phyloP scores from a whole-genome alignment of 345 rosid species.

The Durio zibethinus region DNA sequence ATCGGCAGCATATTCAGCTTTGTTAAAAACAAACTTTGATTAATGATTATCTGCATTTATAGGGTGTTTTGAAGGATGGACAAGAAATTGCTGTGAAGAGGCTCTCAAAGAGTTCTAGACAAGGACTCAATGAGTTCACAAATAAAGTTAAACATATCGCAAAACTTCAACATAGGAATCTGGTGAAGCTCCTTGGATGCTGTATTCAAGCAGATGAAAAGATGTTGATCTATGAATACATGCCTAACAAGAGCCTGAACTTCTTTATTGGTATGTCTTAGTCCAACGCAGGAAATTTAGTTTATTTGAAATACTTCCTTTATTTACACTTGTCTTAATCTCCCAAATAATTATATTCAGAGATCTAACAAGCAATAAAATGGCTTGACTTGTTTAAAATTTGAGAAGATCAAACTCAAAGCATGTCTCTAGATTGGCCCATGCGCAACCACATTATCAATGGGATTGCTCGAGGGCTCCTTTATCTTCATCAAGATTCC shows the following conservation, averaged over 20 bases:
- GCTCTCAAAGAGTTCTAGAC: slow-evolving; percentile 19
- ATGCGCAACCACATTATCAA: slow-evolving; percentile 66
- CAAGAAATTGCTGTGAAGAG: slow-evolving; percentile 21
- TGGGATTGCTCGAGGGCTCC: slow-evolving; percentile 31
- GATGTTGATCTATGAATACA: slow-evolving; percentile 34
- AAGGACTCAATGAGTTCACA: slow-evolving; percentile 22
- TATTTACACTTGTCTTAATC: neutral
- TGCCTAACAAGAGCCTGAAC: slow-evolving; percentile 42
- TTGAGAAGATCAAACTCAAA: slow-evolving; percentile 20
- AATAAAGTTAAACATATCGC: slow-evolving; percentile 25
- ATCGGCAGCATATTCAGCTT: neutral
- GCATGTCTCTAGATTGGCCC: slow-evolving; percentile 33
- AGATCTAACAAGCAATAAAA: slow-evolving; percentile 27
- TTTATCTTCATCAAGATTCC: slow-evolving; percentile 13
- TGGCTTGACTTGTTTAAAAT: slow-evolving; percentile 16
- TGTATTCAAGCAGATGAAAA: slow-evolving; percentile 30
- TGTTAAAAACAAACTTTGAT: neutral
- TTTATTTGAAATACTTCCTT: too few relatives aligned
- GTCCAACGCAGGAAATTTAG: neutral
- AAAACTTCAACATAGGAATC: slow-evolving; percentile 40
- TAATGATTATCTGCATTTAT: neutral
- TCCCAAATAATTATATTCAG: neutral
- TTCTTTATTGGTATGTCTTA: slow-evolving; percentile 27
- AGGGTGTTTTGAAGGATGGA: slow-evolving; percentile 13
- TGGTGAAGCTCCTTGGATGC: slow-evolving; percentile 36